Conservation (phyloP, 169 alveolate species). For the Toxoplasma gondii region DNA sequence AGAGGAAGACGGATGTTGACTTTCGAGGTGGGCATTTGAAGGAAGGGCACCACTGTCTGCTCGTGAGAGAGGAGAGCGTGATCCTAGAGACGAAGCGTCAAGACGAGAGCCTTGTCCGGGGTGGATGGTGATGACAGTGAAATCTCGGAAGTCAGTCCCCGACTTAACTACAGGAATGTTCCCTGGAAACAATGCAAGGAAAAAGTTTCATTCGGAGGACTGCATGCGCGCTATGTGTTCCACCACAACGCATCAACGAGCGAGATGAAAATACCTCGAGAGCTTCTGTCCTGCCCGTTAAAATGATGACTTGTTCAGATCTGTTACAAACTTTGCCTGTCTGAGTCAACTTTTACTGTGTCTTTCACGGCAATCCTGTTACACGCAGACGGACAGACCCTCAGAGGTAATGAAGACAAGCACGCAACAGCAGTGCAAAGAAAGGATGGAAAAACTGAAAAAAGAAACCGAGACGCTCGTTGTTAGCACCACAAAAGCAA, state of each 20-base stretch:
- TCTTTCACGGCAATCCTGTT: too few relatives aligned
- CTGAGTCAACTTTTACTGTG: too few relatives aligned
- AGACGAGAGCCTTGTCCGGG: constrained; percentile 68
- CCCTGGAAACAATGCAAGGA: constrained; percentile 57
- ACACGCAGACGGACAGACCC: too few relatives aligned
- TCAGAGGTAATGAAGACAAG: too few relatives aligned
- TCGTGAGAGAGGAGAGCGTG: not conserved
- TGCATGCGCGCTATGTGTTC: too few relatives aligned
- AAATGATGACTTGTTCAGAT: not conserved
- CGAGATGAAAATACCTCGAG: not conserved
- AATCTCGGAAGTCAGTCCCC: constrained; percentile 89
- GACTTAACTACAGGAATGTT: constrained; percentile 81
- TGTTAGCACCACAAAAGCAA: too few relatives aligned
- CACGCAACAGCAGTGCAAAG: too few relatives aligned
- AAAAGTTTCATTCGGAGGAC: not conserved
- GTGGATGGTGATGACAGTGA: constrained; percentile 76
- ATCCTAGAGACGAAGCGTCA: not conserved
- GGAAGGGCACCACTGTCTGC: not conserved
- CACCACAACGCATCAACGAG: too few relatives aligned
- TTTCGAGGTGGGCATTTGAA: not conserved
- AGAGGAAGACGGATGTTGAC: not conserved
- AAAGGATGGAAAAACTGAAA: too few relatives aligned
- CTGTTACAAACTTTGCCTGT: too few relatives aligned
- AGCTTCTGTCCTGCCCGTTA: not conserved
- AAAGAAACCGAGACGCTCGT: too few relatives aligned